These are phyloP conservation scores for Globisporangium echinulatum DNA, from an alignment of 352 stramenopile genomes.

Conservation along the genomic window DNA sequence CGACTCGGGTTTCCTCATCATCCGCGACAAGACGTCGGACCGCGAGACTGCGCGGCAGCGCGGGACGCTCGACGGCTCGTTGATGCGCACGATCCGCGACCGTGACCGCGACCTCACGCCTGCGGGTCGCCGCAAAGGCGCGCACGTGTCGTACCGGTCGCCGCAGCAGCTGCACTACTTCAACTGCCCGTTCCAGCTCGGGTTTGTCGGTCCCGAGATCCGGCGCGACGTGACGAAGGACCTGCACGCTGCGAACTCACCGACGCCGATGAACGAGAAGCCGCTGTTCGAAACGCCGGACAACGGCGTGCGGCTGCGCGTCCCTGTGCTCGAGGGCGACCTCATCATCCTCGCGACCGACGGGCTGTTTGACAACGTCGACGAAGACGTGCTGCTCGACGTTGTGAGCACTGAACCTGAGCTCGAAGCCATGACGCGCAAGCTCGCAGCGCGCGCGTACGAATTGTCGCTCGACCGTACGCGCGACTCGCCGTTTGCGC, in stretches of 20 bases:
- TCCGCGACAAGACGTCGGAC: slow-evolving; percentile 73
- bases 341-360: slow-evolving; percentile 96
- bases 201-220: slow-evolving; percentile 45
- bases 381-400: slow-evolving; percentile 70
- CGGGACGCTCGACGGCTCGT: slow-evolving; percentile 66
- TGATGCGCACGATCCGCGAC: slow-evolving; percentile 66
- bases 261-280: slow-evolving; percentile 54
- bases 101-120: slow-evolving; percentile 57
- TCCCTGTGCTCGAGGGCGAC: slow-evolving; percentile 91
- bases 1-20: slow-evolving; percentile 88
- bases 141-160: slow-evolving; percentile 89
- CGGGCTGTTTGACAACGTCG: slow-evolving; percentile 97
- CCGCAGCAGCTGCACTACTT: slow-evolving; percentile 96
- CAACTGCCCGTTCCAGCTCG: slow-evolving; percentile 95
- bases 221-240: slow-evolving; percentile 45
- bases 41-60: slow-evolving; percentile 50
- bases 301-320: slow-evolving; percentile 89
- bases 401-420: slow-evolving; percentile 55
- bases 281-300: slow-evolving; percentile 90
- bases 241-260: slow-evolving; percentile 20
- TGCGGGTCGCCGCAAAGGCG: slow-evolving; percentile 63
- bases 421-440: slow-evolving; percentile 69
- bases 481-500: slow-evolving; percentile 94
- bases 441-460: slow-evolving; percentile 81
- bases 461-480: slow-evolving; percentile 89